phyloP scores from a whole-genome alignment of 495 filamentous ascomycete species.

The Friedmanniomyces simplex region DNA sequence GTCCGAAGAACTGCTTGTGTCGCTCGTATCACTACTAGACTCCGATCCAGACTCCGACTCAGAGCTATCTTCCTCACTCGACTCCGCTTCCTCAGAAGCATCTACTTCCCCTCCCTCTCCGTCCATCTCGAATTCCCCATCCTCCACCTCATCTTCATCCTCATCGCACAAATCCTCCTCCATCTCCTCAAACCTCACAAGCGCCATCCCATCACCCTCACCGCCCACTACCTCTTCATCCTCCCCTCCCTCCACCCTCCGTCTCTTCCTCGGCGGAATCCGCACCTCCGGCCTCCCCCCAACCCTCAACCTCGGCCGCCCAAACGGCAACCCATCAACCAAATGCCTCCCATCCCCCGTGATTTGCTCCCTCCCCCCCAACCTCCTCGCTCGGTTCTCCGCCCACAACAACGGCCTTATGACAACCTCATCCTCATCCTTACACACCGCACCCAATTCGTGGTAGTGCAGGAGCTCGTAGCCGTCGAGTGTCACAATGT shows the following conservation, averaged over 20 bases:
- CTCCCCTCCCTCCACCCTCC: slow-evolving; percentile 7
- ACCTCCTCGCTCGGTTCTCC: slow-evolving; percentile 61
- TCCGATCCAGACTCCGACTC: background rate
- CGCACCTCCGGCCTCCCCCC: slow-evolving; percentile 47
- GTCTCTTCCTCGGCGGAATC: slow-evolving; percentile 15
- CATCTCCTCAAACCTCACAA: slow-evolving; percentile 7
- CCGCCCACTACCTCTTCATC: background rate
- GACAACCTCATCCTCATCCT: slow-evolving; percentile 78
- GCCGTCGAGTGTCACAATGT: slow-evolving; percentile 70
- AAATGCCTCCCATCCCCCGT: slow-evolving; percentile 69
- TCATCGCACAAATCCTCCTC: slow-evolving; percentile 23
- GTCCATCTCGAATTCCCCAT: slow-evolving; percentile 9
- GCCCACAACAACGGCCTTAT: slow-evolving; percentile 70
- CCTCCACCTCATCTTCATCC: slow-evolving; percentile 28
- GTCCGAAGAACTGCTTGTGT: background rate
- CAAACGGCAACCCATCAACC: slow-evolving; percentile 83
- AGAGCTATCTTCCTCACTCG: background rate
- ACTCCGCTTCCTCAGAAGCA: background rate
- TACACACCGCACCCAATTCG: slow-evolving; percentile 55
- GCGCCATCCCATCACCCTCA: background rate
- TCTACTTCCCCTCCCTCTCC: slow-evolving; percentile 9
- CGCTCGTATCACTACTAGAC: background rate
- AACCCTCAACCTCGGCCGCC: slow-evolving; percentile 54
- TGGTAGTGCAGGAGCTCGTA: slow-evolving; percentile 91
- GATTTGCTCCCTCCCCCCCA: slow-evolving; percentile 79